phyloP scores from a whole-genome alignment of 345 rosid genomes.

The Jatropha curcas region DNA sequence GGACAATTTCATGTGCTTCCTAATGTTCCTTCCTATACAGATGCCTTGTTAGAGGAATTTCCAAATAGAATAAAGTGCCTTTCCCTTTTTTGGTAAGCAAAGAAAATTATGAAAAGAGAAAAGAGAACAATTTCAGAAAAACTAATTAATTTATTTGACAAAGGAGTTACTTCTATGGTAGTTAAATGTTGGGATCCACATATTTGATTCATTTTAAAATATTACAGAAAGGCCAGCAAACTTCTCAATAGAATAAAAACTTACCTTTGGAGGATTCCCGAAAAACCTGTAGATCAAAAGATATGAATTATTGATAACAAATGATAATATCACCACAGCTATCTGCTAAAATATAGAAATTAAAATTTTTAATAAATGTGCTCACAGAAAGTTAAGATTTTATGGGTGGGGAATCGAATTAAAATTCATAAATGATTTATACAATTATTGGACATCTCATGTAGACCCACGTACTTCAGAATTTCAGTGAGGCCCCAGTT shows the following conservation, averaged over 20 bases:
- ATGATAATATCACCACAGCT: slow-evolving; percentile 8
- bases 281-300: slow-evolving; percentile 48
- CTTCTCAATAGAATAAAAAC: slow-evolving; percentile 15
- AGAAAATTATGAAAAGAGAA: background rate
- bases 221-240: slow-evolving; percentile 7
- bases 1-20: background rate
- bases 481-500: background rate
- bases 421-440: no score
- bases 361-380: no score
- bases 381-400: no score
- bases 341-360: background rate
- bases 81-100: background rate
- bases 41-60: background rate
- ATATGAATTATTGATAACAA: slow-evolving; percentile 13
- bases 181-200: background rate
- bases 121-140: background rate
- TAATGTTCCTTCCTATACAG: background rate
- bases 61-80: background rate
- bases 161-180: background rate
- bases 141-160: background rate
- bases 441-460: no score
- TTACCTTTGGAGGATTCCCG: slow-evolving; percentile 84
- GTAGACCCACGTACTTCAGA: no score
- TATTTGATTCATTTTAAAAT: background rate
- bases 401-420: no score